Evolutionary conservation across 2,329 filamentous ascomycete species (phyloP).

Genomic region (Cercospora zeae-maydis): DNA sequence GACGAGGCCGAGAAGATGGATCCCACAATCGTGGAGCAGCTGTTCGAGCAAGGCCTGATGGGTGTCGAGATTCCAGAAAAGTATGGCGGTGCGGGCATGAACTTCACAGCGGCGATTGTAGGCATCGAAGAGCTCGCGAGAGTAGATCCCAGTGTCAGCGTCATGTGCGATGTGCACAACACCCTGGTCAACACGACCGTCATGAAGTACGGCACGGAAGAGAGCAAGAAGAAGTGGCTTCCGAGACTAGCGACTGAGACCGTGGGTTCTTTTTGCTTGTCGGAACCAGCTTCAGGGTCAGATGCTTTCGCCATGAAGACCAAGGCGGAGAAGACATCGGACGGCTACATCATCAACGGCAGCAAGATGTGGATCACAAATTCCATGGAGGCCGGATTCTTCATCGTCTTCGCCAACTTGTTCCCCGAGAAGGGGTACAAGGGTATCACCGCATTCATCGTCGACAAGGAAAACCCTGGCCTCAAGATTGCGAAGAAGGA

Average conservation of each 20-base stretch:
- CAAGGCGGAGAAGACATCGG: slow-evolving; percentile 76
- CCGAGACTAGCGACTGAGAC: slow-evolving; percentile 87
- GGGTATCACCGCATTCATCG: slow-evolving; percentile 92
- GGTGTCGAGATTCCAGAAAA: slow-evolving; percentile 96
- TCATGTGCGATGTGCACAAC: slow-evolving; percentile 96
- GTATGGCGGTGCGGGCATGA: slow-evolving; percentile 95
- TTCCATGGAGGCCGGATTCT: slow-evolving; percentile 86
- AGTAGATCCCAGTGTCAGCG: slow-evolving; percentile 90
- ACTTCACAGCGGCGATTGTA: slow-evolving; percentile 94
- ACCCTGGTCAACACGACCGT: slow-evolving; percentile 94
- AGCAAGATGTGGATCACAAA: slow-evolving; percentile 99
- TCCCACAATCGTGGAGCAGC: slow-evolving; percentile 76
- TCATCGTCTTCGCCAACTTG: slow-evolving; percentile 97
- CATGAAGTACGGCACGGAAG: slow-evolving; percentile 74
- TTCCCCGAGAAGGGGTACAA: slow-evolving; percentile 91
- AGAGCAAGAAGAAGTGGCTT: slow-evolving; percentile 79
- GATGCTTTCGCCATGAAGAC: slow-evolving; percentile 95
- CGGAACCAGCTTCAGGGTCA: slow-evolving; percentile 67
- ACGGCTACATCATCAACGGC: slow-evolving; percentile 82
- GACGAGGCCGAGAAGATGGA: slow-evolving; percentile 97
- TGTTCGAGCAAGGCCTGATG: slow-evolving; percentile 98
- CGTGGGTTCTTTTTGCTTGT: slow-evolving; percentile 53
- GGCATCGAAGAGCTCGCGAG: slow-evolving; percentile 95
- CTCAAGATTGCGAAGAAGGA: slow-evolving; percentile 99
- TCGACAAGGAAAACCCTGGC: slow-evolving; percentile 83